Base-by-base conservation (phyloP, 139 green algal species). In the Auxenochlorella pyrenoidosa region DNA sequence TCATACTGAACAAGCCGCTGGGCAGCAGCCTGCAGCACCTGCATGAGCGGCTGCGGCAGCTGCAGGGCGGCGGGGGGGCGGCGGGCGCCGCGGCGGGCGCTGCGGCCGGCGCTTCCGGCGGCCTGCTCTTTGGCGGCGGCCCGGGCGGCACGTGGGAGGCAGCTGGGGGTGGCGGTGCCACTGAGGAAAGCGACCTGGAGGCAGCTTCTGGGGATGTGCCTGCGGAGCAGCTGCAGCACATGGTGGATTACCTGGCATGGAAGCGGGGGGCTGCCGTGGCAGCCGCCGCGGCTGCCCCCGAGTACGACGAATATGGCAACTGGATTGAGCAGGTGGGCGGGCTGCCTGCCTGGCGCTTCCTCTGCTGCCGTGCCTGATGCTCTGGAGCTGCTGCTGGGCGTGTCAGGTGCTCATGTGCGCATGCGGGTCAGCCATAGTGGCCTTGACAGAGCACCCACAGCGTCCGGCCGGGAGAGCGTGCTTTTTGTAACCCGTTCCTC, bases 1-100 rank as follows among this genome's bases (percentile, higher is more conserved):
- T 88, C 2, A 41, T 80, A 32, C 18, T 88, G 72, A 88, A 88
- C 77, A 88, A 88, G 47, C 73, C 84, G 21, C 54, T 80, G 72
- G 84, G 84, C 84, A 81, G 47, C 44, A 77, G 47, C 84, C 43
- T 82, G 66, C 34, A 44, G 30, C 21, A 85, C 51, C 75, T 88
- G 47, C 43, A 85, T 30, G 80, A 65, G n/a, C 68, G 68, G 2
- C 59, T 85, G 58, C 58, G 40, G n/a, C 79, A 84, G 79, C 58
- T 84, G 58, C 47, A 54, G 19, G 38, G 58, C 58, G 79, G 79
- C 44, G 75, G 75, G 43, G 43, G 75, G n/a, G 47, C 38, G 18
- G 34, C 75, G 10, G 43, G 41, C 28, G 41, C 26, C 3, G 30
- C 76, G 15, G 47, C 54, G n/a, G 76, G 58, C 36, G 51, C 51